Base-by-base conservation (phyloP, 2,329 filamentous ascomycete species). In the Hymenoscyphus linearis region DNA sequence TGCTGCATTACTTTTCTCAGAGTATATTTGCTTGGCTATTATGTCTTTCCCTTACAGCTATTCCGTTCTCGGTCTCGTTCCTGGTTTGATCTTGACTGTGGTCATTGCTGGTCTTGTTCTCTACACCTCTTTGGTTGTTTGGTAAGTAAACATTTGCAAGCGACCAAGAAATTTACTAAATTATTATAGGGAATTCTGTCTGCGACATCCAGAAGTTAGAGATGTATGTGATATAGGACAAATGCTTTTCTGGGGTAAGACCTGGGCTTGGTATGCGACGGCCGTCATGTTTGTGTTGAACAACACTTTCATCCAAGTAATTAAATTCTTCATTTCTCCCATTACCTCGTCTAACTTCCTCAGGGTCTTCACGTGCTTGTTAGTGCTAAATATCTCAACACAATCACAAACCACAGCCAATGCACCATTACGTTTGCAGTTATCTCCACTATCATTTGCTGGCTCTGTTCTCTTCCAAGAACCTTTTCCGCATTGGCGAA, bases 21-120 rank as follows among this genome's bases (percentile, higher is more conserved):
- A 97, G 79, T 97, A 97, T 74, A 97, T 97, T 62, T 96, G 91
- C 74, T 78, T 97, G 76, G 80, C 84, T 62, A 96, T 96, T 72
- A 96, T 97, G 92, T 96, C 90, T 57, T 97, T 97, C 68, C 93
- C 93, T 0, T 96, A 90, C 82, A 96, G 91, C 0, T 97, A 97
- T 75, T 90, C 91, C 52, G 78, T 93, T 31, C 83, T 97, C 7
- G 93, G 93, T 7, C 82, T 97, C 16, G 90, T 96, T 0, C 92
- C 93, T 0, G 92, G 90, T 26, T 75, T 97, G 9, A 93, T 96
- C 64, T 73, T 96, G 72, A 96, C 93, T 0, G 80, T 89, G 1
- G 83, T 93, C 34, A 83, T 96, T 62, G 91, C 93, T 27, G 82
- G 77, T 4, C 75, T 93, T 18, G 93, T 97, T 1, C 79, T 96